Conservation (phyloP, 768 basidiomycete genomes). For the Mycena epipterygia region DNA sequence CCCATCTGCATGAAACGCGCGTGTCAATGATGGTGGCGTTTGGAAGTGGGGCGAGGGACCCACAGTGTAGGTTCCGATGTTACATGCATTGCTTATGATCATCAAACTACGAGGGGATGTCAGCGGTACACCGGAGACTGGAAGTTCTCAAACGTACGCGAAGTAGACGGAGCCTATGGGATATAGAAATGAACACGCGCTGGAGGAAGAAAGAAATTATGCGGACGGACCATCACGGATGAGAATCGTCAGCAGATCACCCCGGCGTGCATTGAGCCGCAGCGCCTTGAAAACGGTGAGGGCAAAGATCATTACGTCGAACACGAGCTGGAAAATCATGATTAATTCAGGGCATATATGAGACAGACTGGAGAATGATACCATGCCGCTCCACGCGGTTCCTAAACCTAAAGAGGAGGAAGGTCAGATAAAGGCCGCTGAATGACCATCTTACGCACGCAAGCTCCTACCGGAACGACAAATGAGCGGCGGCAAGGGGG, state of each 20-base stretch:
- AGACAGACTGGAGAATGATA: neutral
- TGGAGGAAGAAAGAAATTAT: neutral
- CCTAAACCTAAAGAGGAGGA: slow-evolving; percentile 43
- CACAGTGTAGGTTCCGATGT: slow-evolving; percentile 56
- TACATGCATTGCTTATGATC: slow-evolving; percentile 50
- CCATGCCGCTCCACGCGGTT: slow-evolving; percentile 54
- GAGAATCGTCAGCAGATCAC: slow-evolving; percentile 48
- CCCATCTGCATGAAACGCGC: slow-evolving; percentile 43
- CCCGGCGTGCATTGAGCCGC: slow-evolving; percentile 37
- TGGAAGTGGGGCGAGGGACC: slow-evolving; percentile 16
- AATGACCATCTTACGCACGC: slow-evolving; percentile 35
- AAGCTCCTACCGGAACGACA: slow-evolving; percentile 34
- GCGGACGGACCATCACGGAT: slow-evolving; percentile 55
- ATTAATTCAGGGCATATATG: neutral
- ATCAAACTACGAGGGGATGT: slow-evolving; percentile 47
- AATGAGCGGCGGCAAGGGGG: neutral
- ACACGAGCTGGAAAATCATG: slow-evolving; percentile 40
- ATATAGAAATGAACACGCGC: neutral
- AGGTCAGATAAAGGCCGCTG: neutral
- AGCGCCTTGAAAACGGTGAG: slow-evolving; percentile 59
- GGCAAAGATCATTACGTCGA: slow-evolving; percentile 55
- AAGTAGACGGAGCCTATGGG: slow-evolving; percentile 55
- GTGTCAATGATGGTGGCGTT: neutral
- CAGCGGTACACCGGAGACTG: neutral
- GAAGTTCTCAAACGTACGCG: slow-evolving; percentile 39